A percentile compares a stretch with the other conserved stretches of the same genome.
Conservation (phyloP, 495 filamentous ascomycete genomes). For the Penicillium ucsense region DNA sequence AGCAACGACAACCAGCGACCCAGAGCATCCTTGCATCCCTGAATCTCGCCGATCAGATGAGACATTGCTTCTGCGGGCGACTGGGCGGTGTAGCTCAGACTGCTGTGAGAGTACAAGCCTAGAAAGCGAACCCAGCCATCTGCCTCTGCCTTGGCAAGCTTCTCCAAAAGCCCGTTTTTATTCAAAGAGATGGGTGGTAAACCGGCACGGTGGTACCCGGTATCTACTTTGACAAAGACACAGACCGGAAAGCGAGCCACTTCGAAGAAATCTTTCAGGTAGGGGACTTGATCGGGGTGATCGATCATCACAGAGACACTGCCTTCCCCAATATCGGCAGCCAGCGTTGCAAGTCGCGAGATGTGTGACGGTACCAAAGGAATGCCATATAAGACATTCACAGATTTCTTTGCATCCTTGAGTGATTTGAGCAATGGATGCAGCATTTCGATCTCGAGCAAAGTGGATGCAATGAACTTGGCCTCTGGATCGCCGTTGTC, state of each 20-base stretch:
- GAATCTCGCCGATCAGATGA: constrained; percentile 52
- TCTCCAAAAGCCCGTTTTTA: constrained; percentile 42
- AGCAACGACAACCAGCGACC: constrained; percentile 19
- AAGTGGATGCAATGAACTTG: constrained; percentile 68
- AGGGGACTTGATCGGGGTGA: constrained; percentile 50
- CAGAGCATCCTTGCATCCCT: constrained; percentile 42
- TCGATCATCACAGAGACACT: constrained; percentile 64
- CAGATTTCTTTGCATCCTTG: constrained; percentile 33
- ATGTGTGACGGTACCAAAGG: constrained; percentile 57
- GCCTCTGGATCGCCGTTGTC: constrained; percentile 41
- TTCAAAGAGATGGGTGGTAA: constrained; percentile 41
- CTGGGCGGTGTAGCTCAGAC: constrained; percentile 55
- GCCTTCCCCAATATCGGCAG: constrained; percentile 35
- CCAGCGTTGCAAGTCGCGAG: constrained; percentile 45
- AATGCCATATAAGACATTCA: constrained; percentile 70
- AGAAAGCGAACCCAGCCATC: constrained; percentile 35
- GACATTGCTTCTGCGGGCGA: constrained; percentile 45
- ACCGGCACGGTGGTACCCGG: constrained; percentile 68
- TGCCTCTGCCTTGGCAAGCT: constrained; percentile 30
- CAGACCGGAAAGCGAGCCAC: constrained; percentile 33
- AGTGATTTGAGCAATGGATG: constrained; percentile 52
- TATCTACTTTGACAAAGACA: constrained; percentile 72
- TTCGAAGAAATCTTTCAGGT: constrained; percentile 28
- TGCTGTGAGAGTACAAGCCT: constrained; percentile 74
- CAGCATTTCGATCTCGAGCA: constrained; percentile 65